Evolutionary conservation across 2,329 filamentous ascomycete species (phyloP).

Genomic region (Aspergillus thermomutatus): DNA sequence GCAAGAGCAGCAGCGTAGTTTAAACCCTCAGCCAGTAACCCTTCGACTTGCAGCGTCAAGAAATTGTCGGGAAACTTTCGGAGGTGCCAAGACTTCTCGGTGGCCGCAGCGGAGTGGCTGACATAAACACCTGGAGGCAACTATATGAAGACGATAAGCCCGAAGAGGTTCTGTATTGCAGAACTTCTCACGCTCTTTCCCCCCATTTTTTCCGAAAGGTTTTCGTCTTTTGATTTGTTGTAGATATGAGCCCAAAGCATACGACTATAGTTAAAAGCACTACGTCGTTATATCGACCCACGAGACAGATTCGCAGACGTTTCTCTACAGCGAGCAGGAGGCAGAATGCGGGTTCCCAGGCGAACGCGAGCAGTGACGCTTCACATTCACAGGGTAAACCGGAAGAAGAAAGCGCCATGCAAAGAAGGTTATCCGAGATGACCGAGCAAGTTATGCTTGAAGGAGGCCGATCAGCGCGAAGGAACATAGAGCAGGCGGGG

Average conservation of each 20-base stretch:
- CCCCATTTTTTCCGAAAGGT: not conserved
- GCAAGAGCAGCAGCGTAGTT: constrained; percentile 4
- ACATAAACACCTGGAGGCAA: constrained; percentile 22
- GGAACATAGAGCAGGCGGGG: constrained; percentile 58
- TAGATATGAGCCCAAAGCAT: constrained; percentile 21
- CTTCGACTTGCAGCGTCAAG: constrained; percentile 1
- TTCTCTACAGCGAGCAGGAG: constrained; percentile 23
- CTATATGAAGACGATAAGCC: not conserved
- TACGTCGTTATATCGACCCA: constrained; percentile 10
- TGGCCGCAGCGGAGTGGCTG: constrained; percentile 29
- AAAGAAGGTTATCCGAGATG: constrained; percentile 56
- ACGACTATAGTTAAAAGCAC: constrained; percentile 14
- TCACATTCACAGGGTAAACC: constrained; percentile 17
- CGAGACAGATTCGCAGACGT: constrained; percentile 10
- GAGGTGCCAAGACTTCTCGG: constrained; percentile 20
- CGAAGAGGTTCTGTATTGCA: not conserved
- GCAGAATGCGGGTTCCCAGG: constrained; percentile 20
- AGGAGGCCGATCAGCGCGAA: constrained; percentile 53
- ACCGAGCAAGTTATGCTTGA: constrained; percentile 57
- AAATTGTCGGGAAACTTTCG: constrained; percentile 16
- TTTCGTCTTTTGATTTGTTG: not conserved
- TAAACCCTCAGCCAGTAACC: not conserved
- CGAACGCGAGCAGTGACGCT: constrained; percentile 11
- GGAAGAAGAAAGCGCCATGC: constrained; percentile 54
- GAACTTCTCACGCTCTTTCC: constrained; percentile 2